phyloP scores from a whole-genome alignment of 75 land plant genomes.

The Sequoiadendron giganteum region DNA sequence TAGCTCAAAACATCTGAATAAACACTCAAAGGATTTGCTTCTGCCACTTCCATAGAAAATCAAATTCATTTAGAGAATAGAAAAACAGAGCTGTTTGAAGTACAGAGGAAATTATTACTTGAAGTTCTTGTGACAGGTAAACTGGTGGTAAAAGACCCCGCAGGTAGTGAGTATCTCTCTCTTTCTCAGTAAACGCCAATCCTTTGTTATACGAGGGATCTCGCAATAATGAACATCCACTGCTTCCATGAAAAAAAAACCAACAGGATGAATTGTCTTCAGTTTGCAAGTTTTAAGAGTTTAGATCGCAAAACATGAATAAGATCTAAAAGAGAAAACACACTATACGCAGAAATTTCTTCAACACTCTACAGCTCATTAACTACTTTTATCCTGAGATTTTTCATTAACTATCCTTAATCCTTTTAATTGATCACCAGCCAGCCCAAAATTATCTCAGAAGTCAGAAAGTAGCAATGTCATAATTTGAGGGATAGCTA shows the following conservation, averaged over 20 bases:
- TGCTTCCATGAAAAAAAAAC: slow-evolving; percentile 7
- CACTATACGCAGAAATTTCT: not conserved
- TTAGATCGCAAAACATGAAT: not conserved
- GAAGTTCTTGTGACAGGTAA: slow-evolving; percentile 71
- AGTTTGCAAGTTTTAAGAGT: not conserved
- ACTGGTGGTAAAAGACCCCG: slow-evolving; percentile 88
- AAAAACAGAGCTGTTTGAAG: too few relatives aligned
- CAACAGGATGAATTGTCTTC: not conserved
- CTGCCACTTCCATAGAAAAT: not conserved
- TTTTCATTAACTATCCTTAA: too few relatives aligned
- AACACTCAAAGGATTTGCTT: not conserved
- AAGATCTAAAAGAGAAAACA: not conserved
- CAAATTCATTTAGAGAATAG: not conserved
- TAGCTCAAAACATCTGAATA: not conserved
- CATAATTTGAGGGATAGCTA: not conserved
- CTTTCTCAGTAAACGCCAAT: slow-evolving; percentile 80
- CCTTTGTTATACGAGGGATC: slow-evolving; percentile 93
- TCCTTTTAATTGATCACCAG: not conserved
- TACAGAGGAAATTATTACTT: slow-evolving; percentile 35
- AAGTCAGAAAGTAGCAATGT: not conserved
- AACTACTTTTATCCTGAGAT: not conserved
- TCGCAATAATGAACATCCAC: slow-evolving; percentile 79
- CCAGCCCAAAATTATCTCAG: not conserved
- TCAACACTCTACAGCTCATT: not conserved
- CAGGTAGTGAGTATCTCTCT: slow-evolving; percentile 84